These are phyloP conservation scores for Suillus bovinus DNA, from an alignment of 768 basidiomycete genomes.

Conservation along the genomic window DNA sequence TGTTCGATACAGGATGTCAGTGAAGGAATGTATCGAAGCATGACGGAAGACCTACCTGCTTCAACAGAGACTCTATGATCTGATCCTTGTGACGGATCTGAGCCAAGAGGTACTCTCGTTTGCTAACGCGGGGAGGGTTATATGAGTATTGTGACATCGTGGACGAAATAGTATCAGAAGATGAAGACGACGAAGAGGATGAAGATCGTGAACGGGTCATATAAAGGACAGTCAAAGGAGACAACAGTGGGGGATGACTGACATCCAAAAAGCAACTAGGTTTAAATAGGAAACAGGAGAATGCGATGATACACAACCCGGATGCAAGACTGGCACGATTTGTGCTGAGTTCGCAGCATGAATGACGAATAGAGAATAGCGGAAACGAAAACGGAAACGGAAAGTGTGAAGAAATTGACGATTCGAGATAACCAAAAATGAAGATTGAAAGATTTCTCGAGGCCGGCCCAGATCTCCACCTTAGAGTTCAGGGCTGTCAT, in stretches of 20 bases:
- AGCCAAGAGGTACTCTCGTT: slow-evolving; percentile 82
- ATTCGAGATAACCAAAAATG: background rate
- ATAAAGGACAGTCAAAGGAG: background rate
- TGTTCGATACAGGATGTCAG: slow-evolving; percentile 28
- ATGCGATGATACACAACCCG: background rate
- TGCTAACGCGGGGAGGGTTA: slow-evolving; percentile 47
- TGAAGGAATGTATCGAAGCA: slow-evolving; percentile 2
- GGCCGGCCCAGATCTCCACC: slow-evolving; percentile 9
- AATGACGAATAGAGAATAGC: background rate
- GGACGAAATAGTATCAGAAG: slow-evolving; percentile 41
- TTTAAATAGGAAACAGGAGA: background rate
- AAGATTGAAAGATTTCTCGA: background rate
- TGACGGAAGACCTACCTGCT: slow-evolving; percentile 53
- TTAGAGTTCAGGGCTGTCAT: slow-evolving; percentile 13
- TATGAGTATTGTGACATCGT: slow-evolving; percentile 25
- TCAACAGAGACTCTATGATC: slow-evolving; percentile 82
- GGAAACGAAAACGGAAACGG: too few relatives aligned
- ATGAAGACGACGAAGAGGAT: slow-evolving; percentile 30
- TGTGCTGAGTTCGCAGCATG: background rate
- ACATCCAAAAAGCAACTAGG: background rate
- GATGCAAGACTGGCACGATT: background rate
- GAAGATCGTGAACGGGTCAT: slow-evolving; percentile 20
- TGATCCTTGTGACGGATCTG: slow-evolving; percentile 87
- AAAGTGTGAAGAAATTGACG: background rate
- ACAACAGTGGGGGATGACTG: background rate